These are phyloP conservation scores for Vigna trinervia DNA, from an alignment of 306 rosid genomes.

Conservation along the genomic window DNA sequence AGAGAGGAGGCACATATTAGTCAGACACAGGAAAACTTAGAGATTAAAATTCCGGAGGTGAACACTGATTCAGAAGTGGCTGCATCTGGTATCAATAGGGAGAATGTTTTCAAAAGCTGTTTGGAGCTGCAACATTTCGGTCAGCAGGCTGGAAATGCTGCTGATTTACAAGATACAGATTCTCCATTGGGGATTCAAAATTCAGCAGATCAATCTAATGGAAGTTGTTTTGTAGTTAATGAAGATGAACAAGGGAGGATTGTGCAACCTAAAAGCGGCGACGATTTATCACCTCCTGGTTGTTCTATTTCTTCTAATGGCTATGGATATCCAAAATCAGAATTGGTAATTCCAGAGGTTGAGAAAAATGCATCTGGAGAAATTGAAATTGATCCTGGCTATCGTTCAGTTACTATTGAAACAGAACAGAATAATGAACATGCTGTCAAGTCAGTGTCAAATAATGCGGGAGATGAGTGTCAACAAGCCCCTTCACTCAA, in stretches of 20 bases:
- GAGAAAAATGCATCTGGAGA: conserved; percentile 47
- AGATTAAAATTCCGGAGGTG: conserved; percentile 45
- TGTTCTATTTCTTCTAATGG: conserved; percentile 48
- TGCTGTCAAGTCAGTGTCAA: conserved; percentile 37
- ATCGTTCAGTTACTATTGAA: conserved; percentile 46
- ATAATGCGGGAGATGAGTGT: conserved; percentile 44
- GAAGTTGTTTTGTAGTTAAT: conserved; percentile 41
- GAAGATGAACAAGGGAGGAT: conserved; percentile 45
- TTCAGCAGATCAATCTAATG: conserved; percentile 44
- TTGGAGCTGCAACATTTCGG: conserved; percentile 57
- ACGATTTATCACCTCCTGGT: conserved; percentile 46
- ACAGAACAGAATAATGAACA: conserved; percentile 46
- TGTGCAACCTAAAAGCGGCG: conserved; percentile 39
- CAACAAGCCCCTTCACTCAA: conserved; percentile 41
- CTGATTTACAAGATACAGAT: conserved; percentile 40
- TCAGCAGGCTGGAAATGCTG: conserved; percentile 45
- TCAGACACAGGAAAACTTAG: conserved; percentile 48
- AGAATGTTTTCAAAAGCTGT: conserved; percentile 65
- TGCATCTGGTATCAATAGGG: conserved; percentile 41
- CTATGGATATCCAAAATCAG: conserved; percentile 44
- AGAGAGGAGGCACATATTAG: conserved; percentile 51
- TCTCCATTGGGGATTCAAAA: conserved; percentile 44
- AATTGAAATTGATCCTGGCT: conserved; percentile 40
- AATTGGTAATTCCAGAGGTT: conserved; percentile 41
- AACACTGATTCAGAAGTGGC: conserved; percentile 55